Evolutionary conservation across 2,329 filamentous ascomycete genomes (phyloP), one percentile per base, ranked within the genome.

Genomic region (Stemphylium beticola): DNA sequence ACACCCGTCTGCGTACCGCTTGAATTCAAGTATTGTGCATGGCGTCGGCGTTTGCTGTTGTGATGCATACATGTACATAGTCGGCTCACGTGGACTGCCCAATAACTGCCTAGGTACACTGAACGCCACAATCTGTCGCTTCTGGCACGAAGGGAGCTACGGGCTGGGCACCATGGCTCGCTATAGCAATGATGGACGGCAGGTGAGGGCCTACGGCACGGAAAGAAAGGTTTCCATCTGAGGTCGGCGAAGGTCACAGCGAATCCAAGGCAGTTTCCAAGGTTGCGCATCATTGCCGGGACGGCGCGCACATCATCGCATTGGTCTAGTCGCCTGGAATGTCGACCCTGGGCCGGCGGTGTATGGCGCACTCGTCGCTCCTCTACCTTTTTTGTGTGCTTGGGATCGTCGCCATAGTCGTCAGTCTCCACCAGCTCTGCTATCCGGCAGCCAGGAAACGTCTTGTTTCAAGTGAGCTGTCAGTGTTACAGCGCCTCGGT

Each of bases 211-310:
- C 26, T 11, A 29, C 8, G 26, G 26, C 26, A 29, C 26, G 26
- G 58, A 50, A 43, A 53, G 43, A 53, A 18, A 24, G 20, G 29
- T 29, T 40, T 40, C 39, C 49, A 42, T 58, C 49, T 52, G 46
- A 55, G 47, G 60, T 63, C 60, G 60, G 52, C 60, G 58, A 63
- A 53, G 24, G 36, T 33, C 39, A 46, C 40, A 37, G 55, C 43
- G 50, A 54, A 57, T 58, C 57, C 46, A 52, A 41, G 49, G 48
- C 42, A 54, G 45, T 40, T 41, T n/a, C n/a, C n/a, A n/a, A n/a
- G n/a, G n/a, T n/a, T 33, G 59, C 59, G 54, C 48, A 58, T 62
- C 40, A 52, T 52, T 56, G 32, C 58, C 60, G 38, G 55, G 57
- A 51, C 49, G 55, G 55, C 44, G 49, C 55, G 61, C 59, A 45